Evolutionary conservation across 2,329 filamentous ascomycete genomes (phyloP).

Genomic region (Zymoseptoria tritici): DNA sequence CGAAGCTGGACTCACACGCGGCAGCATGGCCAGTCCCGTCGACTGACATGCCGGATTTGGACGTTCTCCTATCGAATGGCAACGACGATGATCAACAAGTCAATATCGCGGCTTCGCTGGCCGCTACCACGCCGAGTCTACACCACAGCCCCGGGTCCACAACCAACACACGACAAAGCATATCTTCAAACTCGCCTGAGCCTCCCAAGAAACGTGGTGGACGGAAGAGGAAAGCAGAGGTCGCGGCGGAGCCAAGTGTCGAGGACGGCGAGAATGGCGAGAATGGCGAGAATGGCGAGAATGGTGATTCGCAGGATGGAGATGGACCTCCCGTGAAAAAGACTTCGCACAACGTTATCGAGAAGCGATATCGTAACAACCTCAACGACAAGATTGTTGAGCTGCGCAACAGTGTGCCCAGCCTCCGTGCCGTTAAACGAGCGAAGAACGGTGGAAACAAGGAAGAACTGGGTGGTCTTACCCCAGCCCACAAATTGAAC

Average conservation of each 20-base stretch:
- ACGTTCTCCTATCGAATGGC: conserved; percentile 3
- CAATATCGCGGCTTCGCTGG: conserved; percentile 10
- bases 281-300: conserved; percentile 41
- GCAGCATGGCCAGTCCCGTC: conserved; percentile 21
- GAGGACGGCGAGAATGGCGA: conserved; percentile 29
- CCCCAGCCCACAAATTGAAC: conserved; percentile 85
- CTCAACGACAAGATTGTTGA: conserved; percentile 96
- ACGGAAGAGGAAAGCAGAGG: conserved; percentile 30
- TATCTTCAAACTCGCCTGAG: conserved; percentile 26
- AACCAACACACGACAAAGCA: conserved; percentile 23
- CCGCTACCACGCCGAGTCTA: conserved; percentile 20
- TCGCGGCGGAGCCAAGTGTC: conserved; percentile 12
- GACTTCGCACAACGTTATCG: conserved; percentile 96
- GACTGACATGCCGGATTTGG: conserved; percentile 9
- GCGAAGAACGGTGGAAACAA: conserved; percentile 57
- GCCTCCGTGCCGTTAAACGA: conserved; percentile 71
- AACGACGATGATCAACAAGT: conserved; percentile 17
- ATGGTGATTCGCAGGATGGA: conserved; percentile 28
- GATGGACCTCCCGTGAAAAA: conserved; percentile 61
- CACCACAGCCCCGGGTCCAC: conserved; percentile 27
- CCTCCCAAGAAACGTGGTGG: conserved; percentile 30
- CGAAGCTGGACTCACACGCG: conserved; percentile 21
- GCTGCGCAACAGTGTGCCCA: conserved; percentile 83
- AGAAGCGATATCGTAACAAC: conserved; percentile 93
- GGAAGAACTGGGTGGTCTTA: conserved; percentile 62